Conservation (phyloP, 2,329 filamentous ascomycete species). For the Drechslerella stenobrocha region DNA sequence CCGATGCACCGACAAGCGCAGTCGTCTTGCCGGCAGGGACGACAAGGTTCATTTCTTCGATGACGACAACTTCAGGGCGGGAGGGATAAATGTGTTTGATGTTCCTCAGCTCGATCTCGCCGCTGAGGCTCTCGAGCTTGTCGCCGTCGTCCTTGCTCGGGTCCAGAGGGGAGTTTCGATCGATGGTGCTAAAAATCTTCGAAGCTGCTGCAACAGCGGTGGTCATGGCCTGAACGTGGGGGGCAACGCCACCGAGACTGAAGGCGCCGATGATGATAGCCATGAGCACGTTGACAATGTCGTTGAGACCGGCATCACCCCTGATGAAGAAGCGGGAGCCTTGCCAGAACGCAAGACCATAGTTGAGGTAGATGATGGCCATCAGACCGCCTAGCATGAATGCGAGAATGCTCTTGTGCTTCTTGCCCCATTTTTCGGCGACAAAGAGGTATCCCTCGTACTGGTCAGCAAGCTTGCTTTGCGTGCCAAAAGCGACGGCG, state of each 20-base stretch:
- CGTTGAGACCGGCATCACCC: slow-evolving; percentile 67
- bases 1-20: slow-evolving; percentile 89
- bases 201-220: slow-evolving; percentile 78
- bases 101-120: slow-evolving; percentile 76
- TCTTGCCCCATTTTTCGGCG: slow-evolving; percentile 76
- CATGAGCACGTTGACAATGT: slow-evolving; percentile 83
- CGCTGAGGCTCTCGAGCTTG: slow-evolving; percentile 72
- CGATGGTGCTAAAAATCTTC: slow-evolving; percentile 94
- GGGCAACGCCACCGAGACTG: slow-evolving; percentile 81
- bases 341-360: slow-evolving; percentile 86
- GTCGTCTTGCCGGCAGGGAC: slow-evolving; percentile 90
- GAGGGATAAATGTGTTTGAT: slow-evolving; percentile 95
- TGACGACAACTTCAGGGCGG: slow-evolving; percentile 83
- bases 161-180: slow-evolving; percentile 81
- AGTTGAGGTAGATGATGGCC: slow-evolving; percentile 65
- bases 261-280: slow-evolving; percentile 81
- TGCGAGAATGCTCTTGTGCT: slow-evolving; percentile 71
- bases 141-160: slow-evolving; percentile 71
- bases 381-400: slow-evolving; percentile 84
- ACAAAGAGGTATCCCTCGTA: slow-evolving; percentile 75
- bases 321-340: slow-evolving; percentile 73
- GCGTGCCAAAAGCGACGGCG: slow-evolving; percentile 87
- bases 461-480: slow-evolving; percentile 83
- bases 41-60: slow-evolving; percentile 76
- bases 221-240: slow-evolving; percentile 83